Conservation (phyloP, 2,329 filamentous ascomycete species). For the Fusarium sp. region DNA sequence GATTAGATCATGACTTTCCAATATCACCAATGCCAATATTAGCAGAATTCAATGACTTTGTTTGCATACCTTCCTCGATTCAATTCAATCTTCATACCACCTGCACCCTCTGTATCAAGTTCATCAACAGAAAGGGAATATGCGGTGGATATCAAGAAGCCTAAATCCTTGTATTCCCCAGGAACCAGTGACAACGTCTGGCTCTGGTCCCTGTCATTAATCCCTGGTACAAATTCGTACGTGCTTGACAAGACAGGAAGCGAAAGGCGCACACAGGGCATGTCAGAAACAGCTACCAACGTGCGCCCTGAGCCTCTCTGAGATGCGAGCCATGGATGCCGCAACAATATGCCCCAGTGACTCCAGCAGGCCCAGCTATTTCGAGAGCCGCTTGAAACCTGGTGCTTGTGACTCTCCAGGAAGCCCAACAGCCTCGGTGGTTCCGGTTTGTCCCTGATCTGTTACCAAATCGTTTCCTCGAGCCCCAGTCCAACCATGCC, state of each 20-base stretch:
- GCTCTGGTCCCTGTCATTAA: slow-evolving; percentile 9
- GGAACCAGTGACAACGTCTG: slow-evolving; percentile 27
- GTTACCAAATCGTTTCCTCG: slow-evolving; percentile 46
- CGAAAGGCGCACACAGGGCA: slow-evolving; percentile 30
- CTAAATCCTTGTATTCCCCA: slow-evolving; percentile 22
- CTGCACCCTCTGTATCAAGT: background rate
- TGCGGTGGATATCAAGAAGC: slow-evolving; percentile 2
- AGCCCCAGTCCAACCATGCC: slow-evolving; percentile 33
- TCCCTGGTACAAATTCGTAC: slow-evolving; percentile 17
- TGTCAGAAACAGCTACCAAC: slow-evolving; percentile 20
- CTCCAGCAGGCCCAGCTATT: slow-evolving; percentile 27
- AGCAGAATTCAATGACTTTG: background rate
- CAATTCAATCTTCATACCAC: background rate
- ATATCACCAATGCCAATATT: background rate
- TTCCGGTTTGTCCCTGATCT: slow-evolving; percentile 43
- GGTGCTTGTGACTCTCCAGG: slow-evolving; percentile 28
- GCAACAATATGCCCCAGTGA: slow-evolving; percentile 19
- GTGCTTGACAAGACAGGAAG: slow-evolving; percentile 4
- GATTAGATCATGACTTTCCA: background rate
- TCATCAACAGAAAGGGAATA: background rate
- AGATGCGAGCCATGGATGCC: slow-evolving; percentile 21
- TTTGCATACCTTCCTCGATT: background rate
- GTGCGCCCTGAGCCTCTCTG: slow-evolving; percentile 24
- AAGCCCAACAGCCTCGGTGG: slow-evolving; percentile 28
- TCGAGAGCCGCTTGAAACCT: slow-evolving; percentile 18